A percentile compares a stretch with the other conserved stretches of the same genome.
Conservation (phyloP, 306 rosid genomes). For the Echinosophora koreensis region DNA sequence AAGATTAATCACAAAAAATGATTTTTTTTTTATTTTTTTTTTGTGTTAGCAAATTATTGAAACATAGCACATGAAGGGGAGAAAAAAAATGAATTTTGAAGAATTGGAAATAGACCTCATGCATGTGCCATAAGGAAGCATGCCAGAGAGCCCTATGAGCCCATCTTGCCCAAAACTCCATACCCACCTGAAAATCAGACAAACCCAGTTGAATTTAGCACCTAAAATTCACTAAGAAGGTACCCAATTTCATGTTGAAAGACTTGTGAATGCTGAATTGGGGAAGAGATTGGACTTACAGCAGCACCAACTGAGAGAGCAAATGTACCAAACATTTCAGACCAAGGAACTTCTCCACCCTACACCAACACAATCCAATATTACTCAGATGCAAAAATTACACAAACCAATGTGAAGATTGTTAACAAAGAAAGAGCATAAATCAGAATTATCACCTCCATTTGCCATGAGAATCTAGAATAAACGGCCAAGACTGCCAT, state of each 20-base stretch:
- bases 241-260: background rate
- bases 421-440: background rate
- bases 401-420: background rate
- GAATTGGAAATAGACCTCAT: conserved; percentile 44
- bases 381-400: background rate
- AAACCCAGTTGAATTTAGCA: conserved; percentile 23
- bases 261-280: background rate
- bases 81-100: background rate
- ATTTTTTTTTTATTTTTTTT: no score
- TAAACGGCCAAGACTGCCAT: conserved; percentile 90
- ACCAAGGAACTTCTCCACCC: conserved; percentile 52
- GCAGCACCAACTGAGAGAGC: conserved; percentile 94
- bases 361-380: conserved; percentile 20
- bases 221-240: background rate
- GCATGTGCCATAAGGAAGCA: conserved; percentile 60
- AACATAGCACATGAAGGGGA: background rate
- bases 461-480: conserved; percentile 91
- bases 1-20: background rate
- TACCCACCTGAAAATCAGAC: conserved; percentile 49
- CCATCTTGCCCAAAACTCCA: conserved; percentile 67
- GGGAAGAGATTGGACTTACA: conserved; percentile 41
- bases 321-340: conserved; percentile 92
- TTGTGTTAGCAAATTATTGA: conserved; percentile 26
- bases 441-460: conserved; percentile 57
- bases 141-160: conserved; percentile 59